Evolutionary conservation across 257 asterid genomes (phyloP), one percentile per base, ranked within the genome.

Genomic region (Eustoma russellianum): DNA sequence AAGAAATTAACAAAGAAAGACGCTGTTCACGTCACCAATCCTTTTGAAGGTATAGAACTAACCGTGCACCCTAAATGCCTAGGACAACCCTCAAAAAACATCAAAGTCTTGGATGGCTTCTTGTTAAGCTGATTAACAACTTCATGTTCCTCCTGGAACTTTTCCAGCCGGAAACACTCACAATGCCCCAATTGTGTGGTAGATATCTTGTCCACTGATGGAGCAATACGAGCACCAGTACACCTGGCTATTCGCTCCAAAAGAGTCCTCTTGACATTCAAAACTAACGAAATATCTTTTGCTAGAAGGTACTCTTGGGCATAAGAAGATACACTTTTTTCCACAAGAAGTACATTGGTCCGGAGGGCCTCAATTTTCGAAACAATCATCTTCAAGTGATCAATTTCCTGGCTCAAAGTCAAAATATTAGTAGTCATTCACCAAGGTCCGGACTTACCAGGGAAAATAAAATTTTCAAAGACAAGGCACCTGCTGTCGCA

Each of bases 11-110:
- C 3, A 24, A 24, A 24, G 30, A 24, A 24, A 11, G 7, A 38
- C 43, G 12, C 12, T 11, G 9, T 38, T 38, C 43, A 38, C 9
- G 7, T 38, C 43, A 38, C 7, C 9, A 38, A 38, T 7, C 12
- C 9, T 38, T 2, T 9, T 38, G 1, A 0, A 38, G 43, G 9
- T 13, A 41, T 34, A 46, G 57, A 47, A 47, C 64, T 46, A 28
- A 92, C 99, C 93, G 99, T 92, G 94, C 99, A 88, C 59, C 97
- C 95, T 66, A 92, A 68, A 62, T 95, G 94, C 77, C 93, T 74
- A 8, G 93, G 86, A 73, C 99, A 92, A 44, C 99, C 99, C 72
- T 86, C 95, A 50, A 92, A 81, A 73, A 74, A 85, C 99, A 92
- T 92, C 74, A 92, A 73, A 6, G 99, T 92, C 72, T 85, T 88